Base-by-base conservation (phyloP, 2,329 filamentous ascomycete genomes). In the Myrmaecium sp. region DNA sequence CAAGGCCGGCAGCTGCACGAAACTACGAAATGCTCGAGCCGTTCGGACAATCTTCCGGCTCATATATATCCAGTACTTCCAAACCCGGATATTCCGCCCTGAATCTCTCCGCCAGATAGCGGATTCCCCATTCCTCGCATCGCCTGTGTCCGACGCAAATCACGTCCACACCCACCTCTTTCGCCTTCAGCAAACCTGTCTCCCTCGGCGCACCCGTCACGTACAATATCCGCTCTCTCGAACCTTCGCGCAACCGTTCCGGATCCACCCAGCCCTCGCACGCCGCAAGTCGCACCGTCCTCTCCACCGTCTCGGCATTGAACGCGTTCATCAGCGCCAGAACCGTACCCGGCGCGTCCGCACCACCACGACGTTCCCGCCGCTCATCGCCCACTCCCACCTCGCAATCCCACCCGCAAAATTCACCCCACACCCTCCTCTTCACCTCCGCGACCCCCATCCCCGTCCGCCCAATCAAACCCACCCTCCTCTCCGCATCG, bases 241-340 rank as follows among this genome's bases (percentile, higher is more conserved):
- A n/a, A n/a, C n/a, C n/a, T 12, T 43, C 39, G 32, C 33, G n/a
- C n/a, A n/a, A n/a, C n/a, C n/a, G n/a, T 33, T 34, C 14, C 30
- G 23, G n/a, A 9, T 17, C 23, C 14, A 45, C 30, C 44, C 43
- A 47, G 2, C 36, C 36, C 6, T 32, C 34, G 23, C 41, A 27
- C 16, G 35, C 29, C 8, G 42, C 38, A 23, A 40, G 33, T 5
- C 45, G 40, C 2, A 51, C 8, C 4, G 52, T 47, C 5, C 49
- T 37, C 21, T 41, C 28, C 2, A 55, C 44, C 28, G 52, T 47
- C 4, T 48, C 43, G 5, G 43, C 38, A 25, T 46, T 40, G 26
- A 55, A 54, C 0, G 49, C 52, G 27, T 54, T 54, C 51, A 54
- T 54, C 17, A 53, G 49, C 3, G 51, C 51, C 5, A 42, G 24